Evolutionary conservation across 1,284 basidiomycete genomes (phyloP).

Genomic region (Fistulinella cinereoalba): DNA sequence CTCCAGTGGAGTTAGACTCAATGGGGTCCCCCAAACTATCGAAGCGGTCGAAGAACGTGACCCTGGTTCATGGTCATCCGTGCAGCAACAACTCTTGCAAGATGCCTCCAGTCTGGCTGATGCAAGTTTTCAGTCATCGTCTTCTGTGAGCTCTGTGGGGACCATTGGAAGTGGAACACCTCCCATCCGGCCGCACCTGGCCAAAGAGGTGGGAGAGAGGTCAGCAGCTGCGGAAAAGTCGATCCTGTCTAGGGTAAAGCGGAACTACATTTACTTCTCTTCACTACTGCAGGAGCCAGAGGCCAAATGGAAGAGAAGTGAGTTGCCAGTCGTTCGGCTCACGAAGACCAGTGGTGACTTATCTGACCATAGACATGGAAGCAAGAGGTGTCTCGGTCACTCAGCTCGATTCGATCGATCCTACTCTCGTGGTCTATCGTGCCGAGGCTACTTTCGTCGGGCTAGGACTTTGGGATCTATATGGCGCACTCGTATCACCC

Average conservation of each 20-base stretch:
- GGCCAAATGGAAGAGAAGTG: slow-evolving; percentile 92
- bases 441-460: slow-evolving; percentile 98
- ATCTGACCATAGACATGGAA: slow-evolving; percentile 65
- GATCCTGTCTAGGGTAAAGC: slow-evolving; percentile 78
- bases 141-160: slow-evolving; percentile 44
- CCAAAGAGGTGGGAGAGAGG: slow-evolving; percentile 45
- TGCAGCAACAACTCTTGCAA: slow-evolving; percentile 55
- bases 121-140: slow-evolving; percentile 61
- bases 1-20: slow-evolving; percentile 72
- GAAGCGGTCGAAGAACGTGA: slow-evolving; percentile 64
- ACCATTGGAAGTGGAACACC: slow-evolving; percentile 35
- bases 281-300: slow-evolving; percentile 97
- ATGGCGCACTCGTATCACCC: slow-evolving; percentile 80
- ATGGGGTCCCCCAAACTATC: slow-evolving; percentile 75
- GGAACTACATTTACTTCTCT: slow-evolving; percentile 98
- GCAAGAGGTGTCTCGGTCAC: slow-evolving; percentile 88
- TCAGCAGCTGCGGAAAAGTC: slow-evolving; percentile 69
- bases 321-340: slow-evolving; percentile 22
- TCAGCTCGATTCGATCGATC: slow-evolving; percentile 96
- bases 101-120: slow-evolving; percentile 70
- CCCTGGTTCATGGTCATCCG: slow-evolving; percentile 52
- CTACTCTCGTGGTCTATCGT: slow-evolving; percentile 92
- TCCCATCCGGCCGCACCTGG: slow-evolving; percentile 37
- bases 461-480: slow-evolving; percentile 95
- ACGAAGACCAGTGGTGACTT: slow-evolving; percentile 1